Percentiles rank a stretch among this genome's conserved stretches.
Conservation (phyloP, 2,329 filamentous ascomycete species). For the Karstenula rhodostoma region DNA sequence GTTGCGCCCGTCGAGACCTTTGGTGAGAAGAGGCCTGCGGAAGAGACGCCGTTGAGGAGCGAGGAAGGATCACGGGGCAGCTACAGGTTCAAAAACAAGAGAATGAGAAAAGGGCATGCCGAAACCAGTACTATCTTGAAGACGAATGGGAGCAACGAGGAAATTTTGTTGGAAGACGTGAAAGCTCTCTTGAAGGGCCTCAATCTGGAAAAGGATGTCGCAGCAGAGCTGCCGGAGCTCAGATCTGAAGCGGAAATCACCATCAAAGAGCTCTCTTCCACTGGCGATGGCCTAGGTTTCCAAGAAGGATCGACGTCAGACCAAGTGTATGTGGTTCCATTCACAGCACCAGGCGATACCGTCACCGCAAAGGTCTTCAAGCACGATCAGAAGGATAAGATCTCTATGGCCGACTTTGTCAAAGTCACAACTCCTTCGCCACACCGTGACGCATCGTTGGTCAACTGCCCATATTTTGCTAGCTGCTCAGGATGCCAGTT, state of each 20-base stretch:
- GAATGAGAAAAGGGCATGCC: constrained; percentile 54
- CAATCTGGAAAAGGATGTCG: constrained; percentile 28
- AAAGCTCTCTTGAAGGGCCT: constrained; percentile 52
- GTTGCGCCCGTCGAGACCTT: constrained; percentile 41
- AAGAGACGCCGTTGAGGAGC: constrained; percentile 44
- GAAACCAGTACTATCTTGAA: constrained; percentile 45
- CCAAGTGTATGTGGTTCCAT: constrained; percentile 86
- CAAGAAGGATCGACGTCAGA: constrained; percentile 67
- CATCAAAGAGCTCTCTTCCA: constrained; percentile 85
- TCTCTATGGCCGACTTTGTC: constrained; percentile 83
- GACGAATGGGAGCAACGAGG: constrained; percentile 58
- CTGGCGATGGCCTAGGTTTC: constrained; percentile 86
- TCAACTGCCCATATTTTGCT: constrained; percentile 86
- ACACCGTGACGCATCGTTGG: constrained; percentile 76
- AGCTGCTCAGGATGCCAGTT: constrained; percentile 92
- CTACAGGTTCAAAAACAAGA: constrained; percentile 56
- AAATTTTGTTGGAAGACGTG: constrained; percentile 58
- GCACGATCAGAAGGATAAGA: constrained; percentile 70
- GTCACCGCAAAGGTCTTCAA: constrained; percentile 81
- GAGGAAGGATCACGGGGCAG: constrained; percentile 46
- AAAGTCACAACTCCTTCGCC: constrained; percentile 77
- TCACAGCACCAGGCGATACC: constrained; percentile 83
- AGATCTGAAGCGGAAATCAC: constrained; percentile 82
- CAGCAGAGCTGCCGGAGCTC: constrained; percentile 64
- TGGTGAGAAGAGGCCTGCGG: constrained; percentile 44